Percentiles rank a stretch among this genome's conserved stretches.
These are phyloP conservation scores for Chlamydomonas reinhardtii DNA, from an alignment of 163 green algal genomes.

Conservation along the genomic window DNA sequence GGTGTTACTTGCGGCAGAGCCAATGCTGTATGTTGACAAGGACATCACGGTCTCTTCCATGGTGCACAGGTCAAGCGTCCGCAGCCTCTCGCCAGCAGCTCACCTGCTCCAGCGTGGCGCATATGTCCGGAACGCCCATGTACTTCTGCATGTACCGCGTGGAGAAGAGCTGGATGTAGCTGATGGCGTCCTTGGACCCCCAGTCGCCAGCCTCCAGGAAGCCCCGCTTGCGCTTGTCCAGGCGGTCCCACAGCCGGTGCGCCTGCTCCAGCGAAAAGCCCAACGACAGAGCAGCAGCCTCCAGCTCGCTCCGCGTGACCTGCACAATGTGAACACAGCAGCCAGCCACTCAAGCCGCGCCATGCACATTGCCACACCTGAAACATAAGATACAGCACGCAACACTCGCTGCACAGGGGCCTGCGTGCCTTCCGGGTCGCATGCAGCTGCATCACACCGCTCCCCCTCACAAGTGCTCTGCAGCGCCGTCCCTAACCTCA, in stretches of 20 bases:
- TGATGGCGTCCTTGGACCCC: slow-evolving; percentile 31
- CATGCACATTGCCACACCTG: too few relatives aligned
- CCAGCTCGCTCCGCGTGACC: slow-evolving; percentile 55
- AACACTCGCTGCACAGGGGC: too few relatives aligned
- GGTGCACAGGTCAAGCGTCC: too few relatives aligned
- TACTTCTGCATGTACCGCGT: slow-evolving; percentile 56
- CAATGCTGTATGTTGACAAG: too few relatives aligned
- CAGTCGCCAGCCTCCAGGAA: slow-evolving; percentile 53
- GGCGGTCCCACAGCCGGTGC: slow-evolving; percentile 45
- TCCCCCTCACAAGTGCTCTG: too few relatives aligned
- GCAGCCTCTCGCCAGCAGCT: too few relatives aligned
- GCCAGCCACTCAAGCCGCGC: too few relatives aligned
- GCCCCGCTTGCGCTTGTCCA: slow-evolving; percentile 46
- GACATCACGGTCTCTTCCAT: too few relatives aligned
- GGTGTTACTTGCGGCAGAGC: too few relatives aligned
- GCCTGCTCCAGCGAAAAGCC: slow-evolving; percentile 56
- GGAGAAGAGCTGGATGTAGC: slow-evolving; percentile 47
- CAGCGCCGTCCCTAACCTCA: background rate
- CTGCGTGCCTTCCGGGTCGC: too few relatives aligned
- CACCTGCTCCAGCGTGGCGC: slow-evolving; percentile 36
- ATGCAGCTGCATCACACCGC: too few relatives aligned
- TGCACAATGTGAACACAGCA: background rate
- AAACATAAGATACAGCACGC: too few relatives aligned
- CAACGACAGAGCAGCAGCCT: slow-evolving; percentile 43
- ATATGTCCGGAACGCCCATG: slow-evolving; percentile 56